A percentile compares a stretch with the other conserved stretches of the same genome.
Evolutionary conservation across 371 early-diverging fungal genomes (phyloP).

Genomic region (Caulochytrium protostelioides): DNA sequence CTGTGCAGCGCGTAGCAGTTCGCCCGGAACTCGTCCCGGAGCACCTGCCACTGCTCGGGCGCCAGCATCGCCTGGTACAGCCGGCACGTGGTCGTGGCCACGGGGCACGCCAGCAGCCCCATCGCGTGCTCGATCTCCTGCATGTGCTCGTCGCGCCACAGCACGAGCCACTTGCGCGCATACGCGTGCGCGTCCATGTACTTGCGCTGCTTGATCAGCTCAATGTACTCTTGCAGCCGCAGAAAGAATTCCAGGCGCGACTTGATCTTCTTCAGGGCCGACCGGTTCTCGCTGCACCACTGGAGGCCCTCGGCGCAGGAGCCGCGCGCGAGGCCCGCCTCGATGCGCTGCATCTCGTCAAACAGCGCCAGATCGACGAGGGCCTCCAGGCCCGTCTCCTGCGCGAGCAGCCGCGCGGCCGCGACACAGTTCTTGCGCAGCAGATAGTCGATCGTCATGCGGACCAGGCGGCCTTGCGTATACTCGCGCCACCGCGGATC

Average conservation of each 20-base stretch:
- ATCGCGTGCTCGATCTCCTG: conserved; percentile 62
- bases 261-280: conserved; percentile 56
- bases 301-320: conserved; percentile 64
- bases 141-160: conserved; percentile 46
- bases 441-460: conserved; percentile 80
- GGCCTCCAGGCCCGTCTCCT: conserved; percentile 37
- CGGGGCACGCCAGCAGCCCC: conserved; percentile 56
- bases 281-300: conserved; percentile 83
- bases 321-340: conserved; percentile 41
- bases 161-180: conserved; percentile 52
- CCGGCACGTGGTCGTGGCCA: conserved; percentile 45
- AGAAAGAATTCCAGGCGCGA: conserved; percentile 71
- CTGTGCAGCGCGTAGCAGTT: conserved; percentile 65
- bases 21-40: conserved; percentile 52
- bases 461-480: conserved; percentile 56
- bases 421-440: conserved; percentile 55
- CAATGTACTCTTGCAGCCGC: conserved; percentile 77
- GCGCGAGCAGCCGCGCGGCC: conserved; percentile 49
- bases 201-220: conserved; percentile 42
- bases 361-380: conserved; percentile 78
- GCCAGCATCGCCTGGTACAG: conserved; percentile 61
- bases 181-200: conserved; percentile 55
- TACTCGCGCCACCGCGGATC: conserved; percentile 50
- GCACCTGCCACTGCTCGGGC: conserved; percentile 46
- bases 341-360: conserved; percentile 49